Conservation (phyloP, 1,139 yeast genomes). For the Taphrina populina region DNA sequence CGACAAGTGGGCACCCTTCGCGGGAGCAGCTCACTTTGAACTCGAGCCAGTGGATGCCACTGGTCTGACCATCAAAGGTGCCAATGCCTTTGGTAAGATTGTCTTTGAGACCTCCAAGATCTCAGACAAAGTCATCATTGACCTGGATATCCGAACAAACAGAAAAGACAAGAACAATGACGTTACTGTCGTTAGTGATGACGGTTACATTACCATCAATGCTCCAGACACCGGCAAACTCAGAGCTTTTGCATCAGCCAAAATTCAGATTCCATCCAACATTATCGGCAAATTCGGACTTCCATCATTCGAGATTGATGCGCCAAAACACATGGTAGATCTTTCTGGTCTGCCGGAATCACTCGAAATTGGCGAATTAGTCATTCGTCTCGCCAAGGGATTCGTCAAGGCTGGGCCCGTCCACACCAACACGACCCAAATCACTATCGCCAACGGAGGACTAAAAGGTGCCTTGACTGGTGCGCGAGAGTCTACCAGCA, state of each 20-base stretch:
- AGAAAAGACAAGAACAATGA: slow-evolving; percentile 10
- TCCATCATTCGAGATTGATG: slow-evolving; percentile 28
- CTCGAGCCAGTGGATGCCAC: slow-evolving; percentile 19
- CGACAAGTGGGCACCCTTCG: slow-evolving; percentile 22
- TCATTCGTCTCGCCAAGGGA: slow-evolving; percentile 25
- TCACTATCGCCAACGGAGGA: slow-evolving; percentile 26
- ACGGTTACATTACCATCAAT: slow-evolving; percentile 22
- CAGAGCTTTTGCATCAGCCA: slow-evolving; percentile 26
- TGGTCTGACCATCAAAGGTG: slow-evolving; percentile 30
- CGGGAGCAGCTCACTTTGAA: slow-evolving; percentile 21
- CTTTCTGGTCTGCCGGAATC: slow-evolving; percentile 31
- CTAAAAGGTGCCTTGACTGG: slow-evolving; percentile 19
- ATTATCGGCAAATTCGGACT: slow-evolving; percentile 24
- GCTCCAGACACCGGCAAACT: slow-evolving; percentile 22
- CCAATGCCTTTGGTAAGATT: slow-evolving; percentile 18
- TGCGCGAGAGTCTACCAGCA: slow-evolving; percentile 17
- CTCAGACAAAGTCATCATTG: slow-evolving; percentile 29
- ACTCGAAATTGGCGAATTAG: slow-evolving; percentile 24
- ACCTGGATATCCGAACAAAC: slow-evolving; percentile 28
- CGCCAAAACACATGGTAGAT: slow-evolving; percentile 27
- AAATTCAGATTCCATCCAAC: slow-evolving; percentile 32
- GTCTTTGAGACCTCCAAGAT: slow-evolving; percentile 29
- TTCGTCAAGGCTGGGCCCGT: slow-evolving; percentile 30
- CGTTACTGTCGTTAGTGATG: slow-evolving; percentile 16
- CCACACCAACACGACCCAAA: slow-evolving; percentile 30